Evolutionary conservation across 1,284 basidiomycete species (phyloP).

Genomic region (Erythrobasidium hasegawianum): DNA sequence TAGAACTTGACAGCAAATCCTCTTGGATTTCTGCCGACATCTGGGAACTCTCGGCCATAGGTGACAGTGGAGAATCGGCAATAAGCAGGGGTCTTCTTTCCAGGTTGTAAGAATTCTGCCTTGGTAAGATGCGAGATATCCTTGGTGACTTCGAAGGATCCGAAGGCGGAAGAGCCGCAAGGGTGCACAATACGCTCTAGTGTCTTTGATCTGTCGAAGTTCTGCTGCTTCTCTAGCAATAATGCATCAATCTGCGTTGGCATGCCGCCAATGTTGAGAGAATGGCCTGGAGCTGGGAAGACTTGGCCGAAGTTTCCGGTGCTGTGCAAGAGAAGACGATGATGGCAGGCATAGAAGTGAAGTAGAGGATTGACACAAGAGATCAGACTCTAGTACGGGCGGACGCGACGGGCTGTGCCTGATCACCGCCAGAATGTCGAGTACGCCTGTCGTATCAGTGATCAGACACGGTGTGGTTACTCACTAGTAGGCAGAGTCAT

Average conservation of each 20-base stretch:
- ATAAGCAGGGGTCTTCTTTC: conserved; percentile 44
- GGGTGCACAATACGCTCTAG: conserved; percentile 49
- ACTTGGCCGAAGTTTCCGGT: conserved; percentile 47
- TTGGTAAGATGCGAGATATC: conserved; percentile 46
- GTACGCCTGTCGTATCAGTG: not conserved
- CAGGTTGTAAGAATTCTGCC: conserved; percentile 46
- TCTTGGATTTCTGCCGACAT: conserved; percentile 71
- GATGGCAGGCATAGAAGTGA: not conserved
- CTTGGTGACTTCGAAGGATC: conserved; percentile 46
- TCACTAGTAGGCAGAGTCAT: conserved; percentile 40
- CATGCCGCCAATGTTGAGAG: conserved; percentile 48
- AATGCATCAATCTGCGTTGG: conserved; percentile 47
- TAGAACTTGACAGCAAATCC: conserved; percentile 80
- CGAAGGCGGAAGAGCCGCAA: conserved; percentile 48
- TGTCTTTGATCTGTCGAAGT: conserved; percentile 47
- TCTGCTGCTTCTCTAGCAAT: conserved; percentile 49
- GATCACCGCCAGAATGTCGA: too few species aligned
- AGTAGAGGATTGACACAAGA: not conserved
- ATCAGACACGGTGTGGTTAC: not conserved
- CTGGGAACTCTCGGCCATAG: conserved; percentile 52
- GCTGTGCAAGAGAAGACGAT: conserved; percentile 4
- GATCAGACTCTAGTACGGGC: conserved; percentile 41
- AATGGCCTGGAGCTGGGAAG: conserved; percentile 36
- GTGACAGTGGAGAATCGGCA: conserved; percentile 46
- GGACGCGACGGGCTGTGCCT: too few species aligned